Conservation (phyloP, 139 green algal genomes). For the Chlorella vulgaris region DNA sequence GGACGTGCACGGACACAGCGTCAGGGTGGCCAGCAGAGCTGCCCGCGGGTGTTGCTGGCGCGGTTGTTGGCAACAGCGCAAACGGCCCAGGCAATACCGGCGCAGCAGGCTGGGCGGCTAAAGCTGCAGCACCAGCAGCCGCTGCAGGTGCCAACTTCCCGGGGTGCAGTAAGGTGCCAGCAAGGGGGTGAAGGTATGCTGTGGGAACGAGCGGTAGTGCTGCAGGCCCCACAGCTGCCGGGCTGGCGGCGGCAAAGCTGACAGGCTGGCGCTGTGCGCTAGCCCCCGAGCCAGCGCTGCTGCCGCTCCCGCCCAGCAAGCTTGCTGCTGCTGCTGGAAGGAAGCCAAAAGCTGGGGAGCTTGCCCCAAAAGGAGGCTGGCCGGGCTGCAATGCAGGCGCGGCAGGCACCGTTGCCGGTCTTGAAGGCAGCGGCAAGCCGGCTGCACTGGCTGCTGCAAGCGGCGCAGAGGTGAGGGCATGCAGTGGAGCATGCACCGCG, state of each 20-base stretch:
- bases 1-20: too few relatives aligned
- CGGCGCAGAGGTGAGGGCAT: neutral
- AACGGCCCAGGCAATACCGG: too few relatives aligned
- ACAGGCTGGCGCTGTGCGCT: neutral
- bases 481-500: neutral
- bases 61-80: too few relatives aligned
- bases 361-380: neutral
- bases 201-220: neutral
- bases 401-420: neutral
- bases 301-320: neutral
- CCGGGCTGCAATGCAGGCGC: neutral
- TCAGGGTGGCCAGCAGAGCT: too few relatives aligned
- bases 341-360: neutral
- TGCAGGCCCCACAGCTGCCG: neutral
- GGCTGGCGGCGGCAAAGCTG: neutral
- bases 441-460: constrained; percentile 19
- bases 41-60: too few relatives aligned
- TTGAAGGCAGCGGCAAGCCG: neutral
- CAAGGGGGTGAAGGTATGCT: neutral
- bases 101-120: too few relatives aligned
- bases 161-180: neutral
- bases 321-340: neutral
- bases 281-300: neutral
- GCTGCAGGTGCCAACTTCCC: neutral
- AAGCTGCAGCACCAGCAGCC: too few relatives aligned